Base-by-base conservation (phyloP, 352 stramenopile species). In the Phytophthora citricola region DNA sequence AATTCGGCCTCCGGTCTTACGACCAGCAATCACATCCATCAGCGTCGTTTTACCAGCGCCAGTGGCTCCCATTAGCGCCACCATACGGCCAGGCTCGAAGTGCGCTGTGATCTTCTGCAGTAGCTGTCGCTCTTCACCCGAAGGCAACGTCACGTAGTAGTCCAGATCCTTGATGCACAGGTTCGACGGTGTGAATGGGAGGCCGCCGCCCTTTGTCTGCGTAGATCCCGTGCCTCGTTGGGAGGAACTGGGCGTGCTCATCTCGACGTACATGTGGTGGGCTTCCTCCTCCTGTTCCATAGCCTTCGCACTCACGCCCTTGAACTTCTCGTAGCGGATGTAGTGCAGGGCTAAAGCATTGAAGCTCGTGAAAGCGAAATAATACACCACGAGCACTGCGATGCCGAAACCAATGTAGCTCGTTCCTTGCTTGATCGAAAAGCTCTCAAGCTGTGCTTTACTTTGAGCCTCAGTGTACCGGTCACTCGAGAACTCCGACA, bases 41-140 rank as follows among this genome's bases (percentile, higher is more conserved):
- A 88, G 57, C 40, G 79, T 88, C 17, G 74, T 84, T 43, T 88
- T 88, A 26, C 79, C 79, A 24, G 83, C 83, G 20, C 83, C 83
- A 6, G 68, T 83, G 0, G 76, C 67, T 2, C 83, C 84, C 80
- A 92, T 91, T 5, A 92, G 55, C 17, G 50, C 50, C 12, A 57
- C 50, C 34, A 47, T 57, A 0, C 50, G 32, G 12, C 50, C 50
- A 36, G 50, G 79, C 22, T 73, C 66, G 41, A 84, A 83, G 56
- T 83, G 69, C 0, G 76, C 79, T 2, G 70, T 85, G 24, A 86
- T 71, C 3, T 62, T 50, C 2, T 51, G 48, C 10, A 88, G 50
- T 1, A 88, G 46, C 22, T 83, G 64, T 52, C 48, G 70, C 39
- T 85, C 76, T 39, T 83, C 73, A 8, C 71, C 85, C 9, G 67